phyloP scores from a whole-genome alignment of 495 filamentous ascomycete genomes.

The Trichoderma asperelloides region DNA sequence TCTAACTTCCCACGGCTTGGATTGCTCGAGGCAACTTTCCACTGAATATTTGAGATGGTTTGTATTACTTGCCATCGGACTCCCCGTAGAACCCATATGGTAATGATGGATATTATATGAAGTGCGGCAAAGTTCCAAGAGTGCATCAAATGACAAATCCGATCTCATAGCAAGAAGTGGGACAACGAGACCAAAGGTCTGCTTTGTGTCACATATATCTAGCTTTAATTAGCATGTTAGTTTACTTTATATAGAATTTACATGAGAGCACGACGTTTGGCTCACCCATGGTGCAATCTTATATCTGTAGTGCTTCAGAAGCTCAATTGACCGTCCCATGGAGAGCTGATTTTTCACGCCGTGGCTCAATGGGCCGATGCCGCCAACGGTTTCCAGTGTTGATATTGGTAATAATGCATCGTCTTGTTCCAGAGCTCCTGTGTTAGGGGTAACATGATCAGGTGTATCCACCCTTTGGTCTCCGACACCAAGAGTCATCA shows the following conservation, averaged over 20 bases:
- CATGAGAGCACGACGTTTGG: background rate
- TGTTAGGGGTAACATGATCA: background rate
- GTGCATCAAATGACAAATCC: background rate
- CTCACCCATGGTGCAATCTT: conserved; percentile 13
- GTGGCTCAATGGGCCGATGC: background rate
- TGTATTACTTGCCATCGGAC: background rate
- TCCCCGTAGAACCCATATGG: background rate
- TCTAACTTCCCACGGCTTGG: background rate
- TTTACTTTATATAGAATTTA: background rate
- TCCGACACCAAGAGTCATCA: conserved; percentile 5
- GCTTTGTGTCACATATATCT: conserved; percentile 10
- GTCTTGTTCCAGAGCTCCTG: background rate
- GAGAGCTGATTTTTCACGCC: background rate
- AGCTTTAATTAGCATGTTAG: background rate
- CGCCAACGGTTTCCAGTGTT: background rate
- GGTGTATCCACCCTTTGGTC: background rate
- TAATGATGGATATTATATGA: background rate
- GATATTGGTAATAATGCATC: background rate
- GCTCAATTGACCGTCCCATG: background rate
- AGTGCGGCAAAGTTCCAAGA: background rate
- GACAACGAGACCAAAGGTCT: conserved; percentile 6
- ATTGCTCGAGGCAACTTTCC: background rate
- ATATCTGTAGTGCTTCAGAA: conserved; percentile 12
- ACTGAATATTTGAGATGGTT: background rate
- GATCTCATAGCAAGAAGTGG: conserved; percentile 2